Percentiles rank a stretch among this genome's conserved stretches.
phyloP scores from a whole-genome alignment of 495 filamentous ascomycete genomes.

The Penicillium psychrofluorescens region DNA sequence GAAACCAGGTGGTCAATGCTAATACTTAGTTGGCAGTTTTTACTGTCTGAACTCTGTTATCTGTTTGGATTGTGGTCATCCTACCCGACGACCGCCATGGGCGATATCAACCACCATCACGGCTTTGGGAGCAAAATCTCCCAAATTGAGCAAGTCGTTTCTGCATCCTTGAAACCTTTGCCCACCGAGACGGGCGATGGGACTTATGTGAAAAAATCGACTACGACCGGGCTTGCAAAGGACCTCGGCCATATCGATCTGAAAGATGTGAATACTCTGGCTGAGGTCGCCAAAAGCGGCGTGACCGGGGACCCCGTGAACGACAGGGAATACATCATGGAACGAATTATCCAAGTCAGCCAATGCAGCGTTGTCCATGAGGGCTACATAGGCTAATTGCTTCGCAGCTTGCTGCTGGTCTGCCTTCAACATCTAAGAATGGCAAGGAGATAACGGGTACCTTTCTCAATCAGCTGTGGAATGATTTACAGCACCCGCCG shows the following conservation, averaged over 20 bases:
- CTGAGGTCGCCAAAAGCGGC: constrained; percentile 44
- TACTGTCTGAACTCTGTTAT: no score
- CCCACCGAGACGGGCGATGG: constrained; percentile 62
- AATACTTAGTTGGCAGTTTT: no score
- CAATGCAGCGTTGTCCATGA: background rate
- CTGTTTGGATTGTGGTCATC: no score
- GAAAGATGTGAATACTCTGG: constrained; percentile 49
- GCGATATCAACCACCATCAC: background rate
- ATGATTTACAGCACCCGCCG: constrained; percentile 46
- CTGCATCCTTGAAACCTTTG: constrained; percentile 55
- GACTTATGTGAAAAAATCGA: constrained; percentile 41
- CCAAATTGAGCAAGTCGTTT: constrained; percentile 49
- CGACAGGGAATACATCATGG: constrained; percentile 78
- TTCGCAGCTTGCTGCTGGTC: constrained; percentile 49
- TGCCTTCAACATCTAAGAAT: constrained; percentile 55
- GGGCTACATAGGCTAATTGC: no score
- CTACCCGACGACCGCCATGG: no score
- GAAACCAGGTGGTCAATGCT: no score
- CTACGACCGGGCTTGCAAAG: constrained; percentile 48
- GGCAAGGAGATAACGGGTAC: constrained; percentile 58
- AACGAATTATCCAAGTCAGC: constrained; percentile 57
- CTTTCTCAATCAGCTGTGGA: constrained; percentile 67
- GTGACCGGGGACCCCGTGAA: constrained; percentile 50
- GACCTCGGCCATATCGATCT: constrained; percentile 58
- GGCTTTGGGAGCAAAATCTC: constrained; percentile 4